Evolutionary conservation across 75 land plant species (phyloP).

Genomic region (Sequoia sempervirens): DNA sequence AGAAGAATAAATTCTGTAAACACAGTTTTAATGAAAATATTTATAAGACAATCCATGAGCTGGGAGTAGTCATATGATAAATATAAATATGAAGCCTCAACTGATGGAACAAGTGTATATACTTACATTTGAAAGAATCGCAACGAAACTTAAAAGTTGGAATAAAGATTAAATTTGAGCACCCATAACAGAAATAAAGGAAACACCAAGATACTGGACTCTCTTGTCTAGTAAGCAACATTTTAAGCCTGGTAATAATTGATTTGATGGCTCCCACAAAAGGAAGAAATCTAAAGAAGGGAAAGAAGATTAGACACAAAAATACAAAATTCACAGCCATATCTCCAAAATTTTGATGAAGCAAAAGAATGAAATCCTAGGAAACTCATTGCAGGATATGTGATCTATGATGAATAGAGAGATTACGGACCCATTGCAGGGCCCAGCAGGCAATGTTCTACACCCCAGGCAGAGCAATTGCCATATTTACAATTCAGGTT

Average conservation of each 20-base stretch:
- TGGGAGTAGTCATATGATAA: neutral
- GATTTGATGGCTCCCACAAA: neutral
- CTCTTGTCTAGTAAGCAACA: neutral
- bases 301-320: neutral
- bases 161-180: neutral
- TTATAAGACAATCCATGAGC: neutral
- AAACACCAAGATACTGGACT: constrained; percentile 3
- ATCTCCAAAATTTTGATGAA: neutral
- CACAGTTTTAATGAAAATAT: neutral
- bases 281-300: neutral
- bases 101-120: neutral
- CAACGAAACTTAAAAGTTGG: neutral
- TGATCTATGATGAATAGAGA: neutral
- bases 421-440: too few relatives aligned
- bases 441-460: too few relatives aligned
- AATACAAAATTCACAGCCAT: neutral
- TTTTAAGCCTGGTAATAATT: neutral
- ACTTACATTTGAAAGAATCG: neutral
- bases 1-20: constrained; percentile 4
- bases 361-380: neutral
- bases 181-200: neutral
- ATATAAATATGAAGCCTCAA: neutral
- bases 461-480: too few relatives aligned
- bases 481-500: too few relatives aligned
- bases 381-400: neutral